phyloP scores from a whole-genome alignment of 140 eudicot genomes.

The Flaveria floridana region DNA sequence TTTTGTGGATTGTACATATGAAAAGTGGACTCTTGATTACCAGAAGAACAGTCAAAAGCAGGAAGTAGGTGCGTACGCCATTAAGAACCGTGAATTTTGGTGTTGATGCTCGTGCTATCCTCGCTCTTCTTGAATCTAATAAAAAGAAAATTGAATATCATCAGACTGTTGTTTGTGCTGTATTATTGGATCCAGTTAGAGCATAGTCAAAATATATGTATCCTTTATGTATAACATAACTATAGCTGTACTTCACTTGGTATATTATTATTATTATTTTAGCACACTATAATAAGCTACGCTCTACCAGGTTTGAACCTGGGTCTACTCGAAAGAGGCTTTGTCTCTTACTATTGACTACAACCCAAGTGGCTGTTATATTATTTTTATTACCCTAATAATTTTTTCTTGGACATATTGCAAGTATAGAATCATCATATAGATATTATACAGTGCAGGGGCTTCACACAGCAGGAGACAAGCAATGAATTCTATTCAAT shows the following conservation, averaged over 20 bases:
- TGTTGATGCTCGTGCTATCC: conserved; percentile 34
- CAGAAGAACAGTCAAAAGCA: conserved; percentile 23
- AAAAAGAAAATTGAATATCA: neutral
- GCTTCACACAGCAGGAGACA: no score
- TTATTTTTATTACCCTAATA: no score
- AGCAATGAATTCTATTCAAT: no score
- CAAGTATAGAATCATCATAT: no score
- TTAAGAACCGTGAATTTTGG: conserved; percentile 78
- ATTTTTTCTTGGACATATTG: no score
- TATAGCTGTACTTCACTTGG: neutral
- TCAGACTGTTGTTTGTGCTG: conserved; percentile 23
- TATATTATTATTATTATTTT: neutral
- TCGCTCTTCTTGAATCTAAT: conserved; percentile 8
- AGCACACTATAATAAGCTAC: no score
- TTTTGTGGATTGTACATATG: conserved; percentile 78
- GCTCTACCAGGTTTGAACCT: no score
- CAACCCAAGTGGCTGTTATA: no score
- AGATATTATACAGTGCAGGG: no score
- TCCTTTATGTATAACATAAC: conserved; percentile 13
- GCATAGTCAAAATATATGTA: conserved; percentile 28
- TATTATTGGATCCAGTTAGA: conserved; percentile 11
- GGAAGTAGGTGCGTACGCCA: conserved; percentile 33
- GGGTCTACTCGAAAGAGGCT: no score
- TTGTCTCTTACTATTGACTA: no score
- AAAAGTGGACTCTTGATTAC: conserved; percentile 89